phyloP scores from a whole-genome alignment of 1,284 basidiomycete species.

The Pseudozyma flocculosa region DNA sequence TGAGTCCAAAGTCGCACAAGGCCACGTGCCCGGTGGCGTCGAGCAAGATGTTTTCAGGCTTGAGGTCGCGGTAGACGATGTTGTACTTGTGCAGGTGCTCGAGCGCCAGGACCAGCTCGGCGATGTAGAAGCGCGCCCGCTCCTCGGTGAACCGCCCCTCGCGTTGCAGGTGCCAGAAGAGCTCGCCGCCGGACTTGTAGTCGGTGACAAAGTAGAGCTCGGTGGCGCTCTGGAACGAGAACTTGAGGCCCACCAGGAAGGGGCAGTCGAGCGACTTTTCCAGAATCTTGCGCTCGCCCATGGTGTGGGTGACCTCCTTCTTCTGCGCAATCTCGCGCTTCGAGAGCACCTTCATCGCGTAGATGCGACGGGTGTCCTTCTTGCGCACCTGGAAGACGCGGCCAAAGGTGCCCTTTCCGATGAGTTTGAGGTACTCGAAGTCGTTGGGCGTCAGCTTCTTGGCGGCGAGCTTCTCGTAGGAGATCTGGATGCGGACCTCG shows the following conservation, averaged over 20 bases:
- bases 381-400: constrained; percentile 96
- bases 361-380: constrained; percentile 95
- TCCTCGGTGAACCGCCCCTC: constrained; percentile 95
- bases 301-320: constrained; percentile 98
- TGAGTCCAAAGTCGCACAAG: constrained; percentile 95
- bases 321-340: constrained; percentile 99
- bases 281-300: constrained; percentile 97
- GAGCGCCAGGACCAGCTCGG: constrained; percentile 88
- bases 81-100: constrained; percentile 97
- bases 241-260: constrained; percentile 97
- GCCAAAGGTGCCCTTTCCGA: constrained; percentile 98
- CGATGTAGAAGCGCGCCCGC: constrained; percentile 92
- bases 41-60: constrained; percentile 94
- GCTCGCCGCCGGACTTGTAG: constrained; percentile 97
- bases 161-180: constrained; percentile 92
- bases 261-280: constrained; percentile 91
- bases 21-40: constrained; percentile 98
- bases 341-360: constrained; percentile 98
- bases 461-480: constrained; percentile 67
- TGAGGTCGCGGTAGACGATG: constrained; percentile 96
- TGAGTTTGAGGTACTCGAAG: constrained; percentile 98
- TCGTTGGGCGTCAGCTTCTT: constrained; percentile 63
- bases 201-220: constrained; percentile 97
- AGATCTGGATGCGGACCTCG: constrained; percentile 91
- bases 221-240: constrained; percentile 93